Conservation (phyloP, 331 rosid species). For the Malus hybrid region DNA sequence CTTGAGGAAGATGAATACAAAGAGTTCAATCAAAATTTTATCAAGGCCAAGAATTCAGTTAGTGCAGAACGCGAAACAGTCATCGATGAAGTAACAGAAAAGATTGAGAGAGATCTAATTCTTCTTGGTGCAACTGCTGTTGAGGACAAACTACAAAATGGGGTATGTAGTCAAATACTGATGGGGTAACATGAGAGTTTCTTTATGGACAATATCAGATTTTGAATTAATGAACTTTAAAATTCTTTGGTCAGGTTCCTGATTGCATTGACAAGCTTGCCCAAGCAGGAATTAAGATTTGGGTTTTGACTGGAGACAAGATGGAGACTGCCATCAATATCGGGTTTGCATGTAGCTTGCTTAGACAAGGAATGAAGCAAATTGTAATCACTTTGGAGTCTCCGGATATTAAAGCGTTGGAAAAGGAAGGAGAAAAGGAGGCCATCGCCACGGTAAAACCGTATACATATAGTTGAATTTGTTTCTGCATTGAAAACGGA, state of each 20-base stretch:
- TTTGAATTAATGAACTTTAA: constrained; percentile 8
- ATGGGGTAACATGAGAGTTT: not conserved
- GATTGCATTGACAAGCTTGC: constrained; percentile 93
- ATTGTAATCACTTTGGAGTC: constrained; percentile 61
- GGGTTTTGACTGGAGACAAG: constrained; percentile 99
- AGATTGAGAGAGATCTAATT: constrained; percentile 57
- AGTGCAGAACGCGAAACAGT: constrained; percentile 51
- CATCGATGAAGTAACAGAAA: constrained; percentile 67
- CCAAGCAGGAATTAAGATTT: constrained; percentile 94
- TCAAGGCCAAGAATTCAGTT: constrained; percentile 55
- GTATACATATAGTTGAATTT: not conserved
- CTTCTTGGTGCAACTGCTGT: constrained; percentile 99
- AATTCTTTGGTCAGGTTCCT: constrained; percentile 54
- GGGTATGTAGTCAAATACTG: constrained; percentile 51
- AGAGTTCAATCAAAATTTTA: constrained; percentile 47
- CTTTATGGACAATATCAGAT: not conserved
- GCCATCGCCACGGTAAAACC: constrained; percentile 46
- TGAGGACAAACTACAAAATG: constrained; percentile 97
- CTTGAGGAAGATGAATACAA: constrained; percentile 62
- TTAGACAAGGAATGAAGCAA: constrained; percentile 96
- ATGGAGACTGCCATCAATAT: constrained; percentile 98
- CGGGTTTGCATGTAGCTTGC: constrained; percentile 94
- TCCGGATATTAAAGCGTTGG: constrained; percentile 70
- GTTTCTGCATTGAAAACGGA: not conserved
- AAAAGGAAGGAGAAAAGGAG: constrained; percentile 73